Percentiles rank a stretch among this genome's conserved stretches.
These are phyloP conservation scores for Tetrahymena malaccensis DNA, from an alignment of 73 alveolate genomes.

Conservation along the genomic window DNA sequence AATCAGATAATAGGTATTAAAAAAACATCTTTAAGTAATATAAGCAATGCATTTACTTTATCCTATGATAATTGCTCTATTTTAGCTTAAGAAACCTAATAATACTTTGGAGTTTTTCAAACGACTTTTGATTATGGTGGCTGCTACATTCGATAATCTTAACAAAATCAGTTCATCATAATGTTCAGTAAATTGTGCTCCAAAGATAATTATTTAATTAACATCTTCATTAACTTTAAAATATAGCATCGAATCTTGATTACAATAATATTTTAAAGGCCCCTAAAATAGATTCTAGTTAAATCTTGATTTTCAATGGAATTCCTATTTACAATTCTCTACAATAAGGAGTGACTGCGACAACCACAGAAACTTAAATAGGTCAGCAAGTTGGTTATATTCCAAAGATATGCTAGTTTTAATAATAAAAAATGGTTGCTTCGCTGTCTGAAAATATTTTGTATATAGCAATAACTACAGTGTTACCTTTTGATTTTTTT, in stretches of 20 bases:
- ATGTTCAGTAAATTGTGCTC: not conserved
- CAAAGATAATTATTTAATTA: too few relatives aligned
- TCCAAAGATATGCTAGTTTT: not conserved
- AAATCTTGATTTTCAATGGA: not conserved
- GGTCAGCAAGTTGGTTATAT: not conserved
- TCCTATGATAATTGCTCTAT: not conserved
- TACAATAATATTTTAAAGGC: too few relatives aligned
- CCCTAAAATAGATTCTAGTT: not conserved
- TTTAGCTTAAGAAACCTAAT: too few relatives aligned
- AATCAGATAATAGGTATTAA: not conserved
- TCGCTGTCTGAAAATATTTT: not conserved
- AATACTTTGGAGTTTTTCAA: not conserved
- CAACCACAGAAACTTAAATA: too few relatives aligned
- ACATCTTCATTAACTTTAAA: too few relatives aligned
- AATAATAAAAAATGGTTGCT: too few relatives aligned
- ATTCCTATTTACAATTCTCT: not conserved
- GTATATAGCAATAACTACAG: not conserved
- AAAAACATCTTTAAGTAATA: not conserved
- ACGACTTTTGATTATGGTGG: not conserved
- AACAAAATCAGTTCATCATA: not conserved
- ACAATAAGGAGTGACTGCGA: not conserved
- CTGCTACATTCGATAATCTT: not conserved
- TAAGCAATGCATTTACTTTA: not conserved
- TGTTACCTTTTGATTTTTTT: too few relatives aligned
- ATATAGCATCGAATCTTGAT: not conserved